Evolutionary conservation across 441 rosid species (phyloP), one percentile per base, ranked within the genome.

Genomic region (Isatis lusitanica): DNA sequence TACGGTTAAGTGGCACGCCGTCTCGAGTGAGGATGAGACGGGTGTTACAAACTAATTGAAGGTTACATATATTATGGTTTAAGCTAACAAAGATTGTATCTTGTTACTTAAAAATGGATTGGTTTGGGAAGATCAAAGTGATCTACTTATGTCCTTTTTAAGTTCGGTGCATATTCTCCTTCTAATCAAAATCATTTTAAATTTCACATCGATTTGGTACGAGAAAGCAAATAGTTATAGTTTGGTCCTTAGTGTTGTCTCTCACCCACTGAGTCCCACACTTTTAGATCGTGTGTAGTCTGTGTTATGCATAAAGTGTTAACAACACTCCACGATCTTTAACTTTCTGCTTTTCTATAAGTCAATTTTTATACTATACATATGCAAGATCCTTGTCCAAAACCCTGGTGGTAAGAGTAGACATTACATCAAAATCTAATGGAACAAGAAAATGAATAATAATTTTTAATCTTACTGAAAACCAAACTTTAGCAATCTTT

Each of bases 151-250:
- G 24, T 18, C 62, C 26, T 9, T 57, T 56, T 57, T 15, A 9
- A 57, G 9, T 21, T 24, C 5, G 48, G 52, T 31, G 38, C 43
- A 56, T 16, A 66, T 44, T 44, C 24, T 56, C 56, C 46, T 47
- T 74, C 21, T 16, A 36, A 74, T 58, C 52, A 58, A 74, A 66
- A 67, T 58, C 36, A 28, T 48, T 66, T 39, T 74, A 51, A 7
- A 57, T 21, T 47, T 58, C 26, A 66, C 67, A 66, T 74, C 48
- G 30, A 42, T 50, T 70, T 50, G 59, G 77, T 74, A 74, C 16
- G 52, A 56, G 40, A 65, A 73, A 57, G 59, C 60, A 73, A 56
- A 46, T 24, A 24, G 51, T 48, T 61, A 46, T 24, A 24, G 51
- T 48, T 61, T 58, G 33, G 75, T 62, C 33, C 33, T 51, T 4